Percentiles rank a stretch among this genome's conserved stretches.
phyloP scores from a whole-genome alignment of 176 grass and related monocot species.

The Oryza australiensis region DNA sequence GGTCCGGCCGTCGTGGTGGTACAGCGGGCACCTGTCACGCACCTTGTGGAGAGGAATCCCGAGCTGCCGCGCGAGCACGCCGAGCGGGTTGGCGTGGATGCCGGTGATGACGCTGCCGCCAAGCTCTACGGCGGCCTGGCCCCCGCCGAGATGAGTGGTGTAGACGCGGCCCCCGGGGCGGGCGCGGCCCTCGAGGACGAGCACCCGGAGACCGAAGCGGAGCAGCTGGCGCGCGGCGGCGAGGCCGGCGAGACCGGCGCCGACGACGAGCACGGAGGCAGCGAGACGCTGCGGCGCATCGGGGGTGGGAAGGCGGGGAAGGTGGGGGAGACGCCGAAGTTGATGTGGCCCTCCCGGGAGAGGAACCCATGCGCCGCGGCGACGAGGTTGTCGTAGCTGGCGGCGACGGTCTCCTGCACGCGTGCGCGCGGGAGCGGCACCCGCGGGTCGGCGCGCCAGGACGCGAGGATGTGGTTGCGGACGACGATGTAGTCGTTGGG shows the following conservation, averaged over 20 bases:
- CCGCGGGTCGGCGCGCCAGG: conserved; percentile 76
- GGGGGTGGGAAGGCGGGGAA: conserved; percentile 57
- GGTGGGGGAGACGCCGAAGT: conserved; percentile 80
- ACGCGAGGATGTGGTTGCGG: conserved; percentile 91
- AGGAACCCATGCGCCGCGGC: conserved; percentile 71
- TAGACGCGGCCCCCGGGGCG: conserved; percentile 88
- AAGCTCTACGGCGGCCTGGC: conserved; percentile 64
- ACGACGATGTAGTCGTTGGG: conserved; percentile 93
- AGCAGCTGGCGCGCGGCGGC: conserved; percentile 78
- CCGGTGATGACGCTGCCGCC: conserved; percentile 94
- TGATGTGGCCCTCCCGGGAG: conserved; percentile 75
- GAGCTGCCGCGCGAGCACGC: conserved; percentile 85
- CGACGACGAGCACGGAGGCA: conserved; percentile 63
- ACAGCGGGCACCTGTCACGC: conserved; percentile 77
- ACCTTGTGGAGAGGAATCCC: conserved; percentile 87
- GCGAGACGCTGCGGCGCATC: conserved; percentile 17
- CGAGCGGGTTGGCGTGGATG: conserved; percentile 91
- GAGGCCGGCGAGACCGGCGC: conserved; percentile 76
- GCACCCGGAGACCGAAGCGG: conserved; percentile 71
- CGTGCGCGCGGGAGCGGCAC: conserved; percentile 58
- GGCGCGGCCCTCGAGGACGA: conserved; percentile 72
- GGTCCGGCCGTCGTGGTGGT: conserved; percentile 53
- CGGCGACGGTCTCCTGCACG: conserved; percentile 67
- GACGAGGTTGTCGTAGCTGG: conserved; percentile 76
- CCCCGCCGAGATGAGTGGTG: conserved; percentile 49